Conservation (phyloP, 805 yeast genomes). For the Saturnispora kantuleensis region DNA sequence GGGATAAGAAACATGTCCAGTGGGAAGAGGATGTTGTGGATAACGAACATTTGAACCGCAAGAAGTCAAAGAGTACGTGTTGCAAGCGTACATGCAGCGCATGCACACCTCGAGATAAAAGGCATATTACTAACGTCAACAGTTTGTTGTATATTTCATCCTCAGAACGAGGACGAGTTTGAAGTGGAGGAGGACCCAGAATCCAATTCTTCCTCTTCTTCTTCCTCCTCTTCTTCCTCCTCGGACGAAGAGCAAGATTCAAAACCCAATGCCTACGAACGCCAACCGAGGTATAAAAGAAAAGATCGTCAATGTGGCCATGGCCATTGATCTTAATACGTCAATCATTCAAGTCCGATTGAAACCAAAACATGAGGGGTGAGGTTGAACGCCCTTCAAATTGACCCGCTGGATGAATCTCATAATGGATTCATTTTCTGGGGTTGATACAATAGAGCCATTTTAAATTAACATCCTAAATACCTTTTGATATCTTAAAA, state of each 20-base stretch:
- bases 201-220: constrained; percentile 16
- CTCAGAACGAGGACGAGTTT: constrained; percentile 46
- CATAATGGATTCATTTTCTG: no score
- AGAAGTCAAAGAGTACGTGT: constrained; percentile 63
- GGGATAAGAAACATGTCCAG: constrained; percentile 44
- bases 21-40: constrained; percentile 87
- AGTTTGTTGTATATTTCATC: constrained; percentile 81
- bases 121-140: constrained; percentile 9
- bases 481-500: no score
- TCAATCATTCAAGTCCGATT: no score
- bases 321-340: constrained; percentile 7
- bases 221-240: constrained; percentile 15
- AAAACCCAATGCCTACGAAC: constrained; percentile 76
- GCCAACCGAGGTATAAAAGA: constrained; percentile 57
- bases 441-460: no score
- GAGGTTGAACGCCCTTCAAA: no score
- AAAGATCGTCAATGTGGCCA: constrained; percentile 10
- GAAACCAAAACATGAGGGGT: no score
- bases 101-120: background rate
- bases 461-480: no score
- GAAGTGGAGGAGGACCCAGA: constrained; percentile 19
- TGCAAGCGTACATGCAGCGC: background rate
- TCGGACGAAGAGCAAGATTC: constrained; percentile 17
- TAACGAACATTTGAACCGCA: constrained; percentile 80
- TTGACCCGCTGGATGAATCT: no score